These are phyloP conservation scores for Penicillium roqueforti DNA, from an alignment of 495 filamentous ascomycete species.

Conservation along the genomic window DNA sequence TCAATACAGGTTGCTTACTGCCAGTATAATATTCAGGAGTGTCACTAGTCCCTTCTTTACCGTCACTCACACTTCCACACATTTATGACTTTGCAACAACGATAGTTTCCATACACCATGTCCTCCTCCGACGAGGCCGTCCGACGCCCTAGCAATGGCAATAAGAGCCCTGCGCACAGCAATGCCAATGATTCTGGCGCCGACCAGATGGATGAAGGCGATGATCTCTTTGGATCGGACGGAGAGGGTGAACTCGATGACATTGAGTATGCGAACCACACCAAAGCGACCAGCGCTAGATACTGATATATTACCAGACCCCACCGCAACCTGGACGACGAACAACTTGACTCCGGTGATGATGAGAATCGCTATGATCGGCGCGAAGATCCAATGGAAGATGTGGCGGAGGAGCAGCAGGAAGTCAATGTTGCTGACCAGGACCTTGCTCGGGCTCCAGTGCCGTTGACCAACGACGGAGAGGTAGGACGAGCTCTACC, in stretches of 20 bases:
- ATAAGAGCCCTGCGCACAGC: slow-evolving; percentile 31
- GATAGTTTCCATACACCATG: slow-evolving; percentile 19
- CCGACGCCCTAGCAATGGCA: slow-evolving; percentile 34
- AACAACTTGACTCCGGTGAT: slow-evolving; percentile 77
- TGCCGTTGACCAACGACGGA: slow-evolving; percentile 68
- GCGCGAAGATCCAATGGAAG: slow-evolving; percentile 43
- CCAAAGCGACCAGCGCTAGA: slow-evolving; percentile 26
- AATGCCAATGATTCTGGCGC: slow-evolving; percentile 22
- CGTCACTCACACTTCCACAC: background rate
- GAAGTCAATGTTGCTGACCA: slow-evolving; percentile 54
- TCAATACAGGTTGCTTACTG: background rate
- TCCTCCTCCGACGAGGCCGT: slow-evolving; percentile 46
- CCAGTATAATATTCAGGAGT: background rate
- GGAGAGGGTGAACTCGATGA: slow-evolving; percentile 41
- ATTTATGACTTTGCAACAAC: background rate
- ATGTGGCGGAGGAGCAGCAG: slow-evolving; percentile 41
- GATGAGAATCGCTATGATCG: slow-evolving; percentile 59
- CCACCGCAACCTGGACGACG: slow-evolving; percentile 61
- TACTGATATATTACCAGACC: slow-evolving; percentile 35
- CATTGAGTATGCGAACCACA: slow-evolving; percentile 29
- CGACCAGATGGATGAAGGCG: slow-evolving; percentile 42
- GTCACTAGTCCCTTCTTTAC: background rate
- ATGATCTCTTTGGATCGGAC: slow-evolving; percentile 65
- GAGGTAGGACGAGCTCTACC: slow-evolving; percentile 35
- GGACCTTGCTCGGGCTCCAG: slow-evolving; percentile 59